Evolutionary conservation across 768 basidiomycete genomes (phyloP).

Genomic region (Rhizopogon sp.): DNA sequence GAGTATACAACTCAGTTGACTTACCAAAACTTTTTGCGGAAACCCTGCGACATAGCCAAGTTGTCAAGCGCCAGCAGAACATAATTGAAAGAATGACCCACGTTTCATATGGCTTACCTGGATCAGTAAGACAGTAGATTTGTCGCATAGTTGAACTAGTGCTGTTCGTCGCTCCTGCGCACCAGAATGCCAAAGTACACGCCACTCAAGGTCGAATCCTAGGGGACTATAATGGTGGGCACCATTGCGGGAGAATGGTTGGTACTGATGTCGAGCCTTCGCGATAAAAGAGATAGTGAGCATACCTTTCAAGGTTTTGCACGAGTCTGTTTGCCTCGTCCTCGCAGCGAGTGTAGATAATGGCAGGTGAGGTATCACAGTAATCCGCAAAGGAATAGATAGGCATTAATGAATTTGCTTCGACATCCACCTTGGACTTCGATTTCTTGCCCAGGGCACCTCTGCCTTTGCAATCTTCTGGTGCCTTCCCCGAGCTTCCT

Average conservation of each 20-base stretch:
- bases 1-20: background rate
- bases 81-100: slow-evolving; percentile 14
- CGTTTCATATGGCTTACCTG: slow-evolving; percentile 46
- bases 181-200: slow-evolving; percentile 27
- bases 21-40: slow-evolving; percentile 36
- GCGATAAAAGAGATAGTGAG: background rate
- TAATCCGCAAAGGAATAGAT: slow-evolving; percentile 36
- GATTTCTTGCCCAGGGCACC: slow-evolving; percentile 3
- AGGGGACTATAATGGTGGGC: slow-evolving; percentile 29
- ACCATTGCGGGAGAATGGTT: background rate
- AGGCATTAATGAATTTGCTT: slow-evolving; percentile 16
- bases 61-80: background rate
- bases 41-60: slow-evolving; percentile 28
- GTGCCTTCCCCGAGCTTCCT: background rate
- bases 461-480: background rate
- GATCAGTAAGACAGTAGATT: slow-evolving; percentile 37
- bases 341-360: slow-evolving; percentile 37
- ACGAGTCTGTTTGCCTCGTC: slow-evolving; percentile 38
- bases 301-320: slow-evolving; percentile 32
- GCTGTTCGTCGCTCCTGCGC: slow-evolving; percentile 33
- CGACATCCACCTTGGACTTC: background rate
- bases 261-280: too few species aligned
- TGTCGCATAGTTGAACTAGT: slow-evolving; percentile 42
- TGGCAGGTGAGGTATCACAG: slow-evolving; percentile 20
- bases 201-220: slow-evolving; percentile 52